phyloP scores from a whole-genome alignment of 2,329 filamentous ascomycete species.

The Botrytis porri region DNA sequence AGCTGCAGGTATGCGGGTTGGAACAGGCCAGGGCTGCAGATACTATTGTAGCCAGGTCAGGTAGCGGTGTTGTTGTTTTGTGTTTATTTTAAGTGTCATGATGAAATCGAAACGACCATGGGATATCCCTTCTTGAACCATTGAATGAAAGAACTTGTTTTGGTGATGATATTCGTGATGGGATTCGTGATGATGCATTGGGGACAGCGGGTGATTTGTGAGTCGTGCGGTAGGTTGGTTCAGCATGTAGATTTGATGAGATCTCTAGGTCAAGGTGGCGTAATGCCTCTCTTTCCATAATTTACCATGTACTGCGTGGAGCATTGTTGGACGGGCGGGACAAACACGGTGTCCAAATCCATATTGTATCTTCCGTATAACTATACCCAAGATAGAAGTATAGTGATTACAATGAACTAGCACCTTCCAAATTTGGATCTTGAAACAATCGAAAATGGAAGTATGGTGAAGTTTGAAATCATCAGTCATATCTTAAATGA shows the following conservation, averaged over 20 bases:
- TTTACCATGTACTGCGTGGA: background rate
- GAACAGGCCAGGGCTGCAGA: constrained; percentile 2
- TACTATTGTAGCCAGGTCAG: constrained; percentile 1
- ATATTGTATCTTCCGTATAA: constrained; percentile 5
- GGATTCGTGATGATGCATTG: constrained; percentile 1
- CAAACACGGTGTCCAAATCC: background rate
- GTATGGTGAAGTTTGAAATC: constrained; percentile 9
- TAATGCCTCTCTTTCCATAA: constrained; percentile 9
- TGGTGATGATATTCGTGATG: constrained; percentile 5
- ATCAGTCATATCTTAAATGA: constrained; percentile 16
- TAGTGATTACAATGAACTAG: constrained; percentile 4
- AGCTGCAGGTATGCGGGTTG: constrained; percentile 6
- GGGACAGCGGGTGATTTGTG: constrained; percentile 6
- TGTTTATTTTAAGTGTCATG: constrained; percentile 8
- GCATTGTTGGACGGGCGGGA: background rate
- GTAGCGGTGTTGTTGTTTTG: constrained; percentile 4
- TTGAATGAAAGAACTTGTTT: background rate
- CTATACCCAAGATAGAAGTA: background rate
- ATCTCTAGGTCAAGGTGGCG: constrained; percentile 12
- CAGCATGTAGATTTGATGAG: background rate
- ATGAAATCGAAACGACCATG: constrained; percentile 8
- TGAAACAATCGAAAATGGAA: constrained; percentile 18
- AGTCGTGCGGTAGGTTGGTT: background rate
- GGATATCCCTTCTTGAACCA: background rate
- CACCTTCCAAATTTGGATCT: constrained; percentile 13